Evolutionary conservation across 169 alveolate species (phyloP).

Genomic region (Sarcocystis neurona): DNA sequence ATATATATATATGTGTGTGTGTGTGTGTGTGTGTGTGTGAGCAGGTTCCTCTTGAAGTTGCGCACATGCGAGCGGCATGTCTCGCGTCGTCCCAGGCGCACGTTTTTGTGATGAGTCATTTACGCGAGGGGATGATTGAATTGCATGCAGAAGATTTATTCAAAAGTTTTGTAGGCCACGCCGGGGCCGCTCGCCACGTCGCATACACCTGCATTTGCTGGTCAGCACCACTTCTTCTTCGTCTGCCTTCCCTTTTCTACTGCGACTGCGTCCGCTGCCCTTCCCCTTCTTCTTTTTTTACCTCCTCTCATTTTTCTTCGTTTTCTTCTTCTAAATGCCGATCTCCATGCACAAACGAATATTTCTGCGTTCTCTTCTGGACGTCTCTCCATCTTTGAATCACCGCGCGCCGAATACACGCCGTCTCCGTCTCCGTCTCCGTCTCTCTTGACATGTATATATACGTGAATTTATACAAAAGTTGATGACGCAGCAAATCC

Average conservation of each 20-base stretch:
- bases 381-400: too few relatives aligned
- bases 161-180: conserved; percentile 43
- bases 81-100: conserved; percentile 57
- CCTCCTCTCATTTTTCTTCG: background rate
- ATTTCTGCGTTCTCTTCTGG: background rate
- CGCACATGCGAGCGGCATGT: conserved; percentile 57
- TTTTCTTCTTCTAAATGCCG: background rate
- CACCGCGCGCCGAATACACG: too few relatives aligned
- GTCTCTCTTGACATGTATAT: too few relatives aligned
- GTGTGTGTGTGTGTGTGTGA: too few relatives aligned
- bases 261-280: too few relatives aligned
- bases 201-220: conserved; percentile 65
- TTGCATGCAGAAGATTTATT: conserved; percentile 58
- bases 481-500: too few relatives aligned
- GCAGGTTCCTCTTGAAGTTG: conserved; percentile 17
- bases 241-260: too few relatives aligned
- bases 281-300: too few relatives aligned
- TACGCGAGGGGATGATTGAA: conserved; percentile 44
- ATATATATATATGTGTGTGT: background rate
- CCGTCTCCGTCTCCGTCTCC: too few relatives aligned
- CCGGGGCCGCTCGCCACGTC: conserved; percentile 63
- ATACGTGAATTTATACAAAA: too few relatives aligned
- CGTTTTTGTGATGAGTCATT: conserved; percentile 48
- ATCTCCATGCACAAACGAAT: background rate
- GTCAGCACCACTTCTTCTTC: too few relatives aligned